Percentiles rank a stretch among this genome's conserved stretches.
Conservation (phyloP, 768 basidiomycete genomes). For the Tubosaeta sp. region DNA sequence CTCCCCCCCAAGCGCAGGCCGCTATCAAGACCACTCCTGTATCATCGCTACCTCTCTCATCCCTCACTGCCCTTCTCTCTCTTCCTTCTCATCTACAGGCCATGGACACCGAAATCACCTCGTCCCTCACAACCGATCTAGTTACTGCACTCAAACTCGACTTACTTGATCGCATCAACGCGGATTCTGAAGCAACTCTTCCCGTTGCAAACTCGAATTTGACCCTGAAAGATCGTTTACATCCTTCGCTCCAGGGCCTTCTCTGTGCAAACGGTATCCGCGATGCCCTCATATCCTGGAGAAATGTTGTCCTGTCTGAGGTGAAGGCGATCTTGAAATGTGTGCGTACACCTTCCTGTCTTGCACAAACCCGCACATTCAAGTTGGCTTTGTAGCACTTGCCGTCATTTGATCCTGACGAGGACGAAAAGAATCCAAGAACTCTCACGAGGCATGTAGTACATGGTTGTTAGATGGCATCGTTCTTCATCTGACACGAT, state of each 20-base stretch:
- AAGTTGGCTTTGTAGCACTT: constrained; percentile 42
- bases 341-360: constrained; percentile 39
- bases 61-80: constrained; percentile 66
- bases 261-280: constrained; percentile 66
- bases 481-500: constrained; percentile 4
- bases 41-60: constrained; percentile 55
- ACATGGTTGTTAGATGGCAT: background rate
- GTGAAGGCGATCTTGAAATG: constrained; percentile 53
- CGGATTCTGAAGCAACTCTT: constrained; percentile 13
- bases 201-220: constrained; percentile 31
- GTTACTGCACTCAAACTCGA: constrained; percentile 67
- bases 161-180: constrained; percentile 49
- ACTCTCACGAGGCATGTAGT: constrained; percentile 22
- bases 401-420: constrained; percentile 54
- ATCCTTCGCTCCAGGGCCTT: constrained; percentile 75
- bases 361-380: background rate
- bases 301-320: constrained; percentile 61
- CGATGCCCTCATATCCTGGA: constrained; percentile 65
- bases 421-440: constrained; percentile 40
- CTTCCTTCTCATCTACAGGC: constrained; percentile 70
- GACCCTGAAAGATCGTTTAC: constrained; percentile 57
- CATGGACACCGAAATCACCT: constrained; percentile 70
- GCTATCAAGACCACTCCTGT: constrained; percentile 26
- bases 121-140: constrained; percentile 72
- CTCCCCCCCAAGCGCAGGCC: constrained; percentile 6